Percentiles rank a stretch among this genome's conserved stretches.
These are phyloP conservation scores for Clonostachys sp. DNA, from an alignment of 2,329 filamentous ascomycete genomes.

Conservation along the genomic window DNA sequence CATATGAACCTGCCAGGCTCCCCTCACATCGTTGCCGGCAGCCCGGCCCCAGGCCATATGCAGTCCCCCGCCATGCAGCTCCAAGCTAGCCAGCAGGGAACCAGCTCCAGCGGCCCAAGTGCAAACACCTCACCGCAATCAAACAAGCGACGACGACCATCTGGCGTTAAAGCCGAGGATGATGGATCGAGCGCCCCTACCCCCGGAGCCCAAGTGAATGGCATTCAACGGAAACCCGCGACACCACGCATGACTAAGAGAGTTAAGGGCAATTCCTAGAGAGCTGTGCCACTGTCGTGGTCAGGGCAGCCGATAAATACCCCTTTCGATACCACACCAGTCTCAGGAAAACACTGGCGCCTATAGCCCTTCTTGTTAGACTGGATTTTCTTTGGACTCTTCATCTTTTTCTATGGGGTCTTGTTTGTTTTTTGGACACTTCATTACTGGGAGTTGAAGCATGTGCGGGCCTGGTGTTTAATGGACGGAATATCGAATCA, in stretches of 20 bases:
- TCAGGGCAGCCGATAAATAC: no score
- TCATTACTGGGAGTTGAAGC: neutral
- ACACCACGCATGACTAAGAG: conserved; percentile 55
- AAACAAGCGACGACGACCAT: conserved; percentile 54
- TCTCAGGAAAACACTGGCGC: no score
- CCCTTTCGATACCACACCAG: no score
- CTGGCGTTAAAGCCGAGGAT: conserved; percentile 53
- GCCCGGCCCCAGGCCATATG: conserved; percentile 58
- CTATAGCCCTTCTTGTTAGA: no score
- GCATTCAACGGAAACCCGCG: conserved; percentile 45
- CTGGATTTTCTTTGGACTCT: no score
- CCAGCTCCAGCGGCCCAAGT: conserved; percentile 60
- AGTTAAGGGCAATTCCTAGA: conserved; percentile 34
- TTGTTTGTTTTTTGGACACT: neutral
- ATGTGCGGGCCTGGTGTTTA: neutral
- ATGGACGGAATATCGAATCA: neutral
- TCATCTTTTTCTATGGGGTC: conserved; percentile 5
- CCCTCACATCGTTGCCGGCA: conserved; percentile 49
- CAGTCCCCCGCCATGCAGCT: conserved; percentile 63
- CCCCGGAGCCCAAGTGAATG: conserved; percentile 46
- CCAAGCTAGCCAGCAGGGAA: conserved; percentile 65
- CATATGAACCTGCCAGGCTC: conserved; percentile 60
- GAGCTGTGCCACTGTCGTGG: no score
- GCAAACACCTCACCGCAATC: conserved; percentile 62
- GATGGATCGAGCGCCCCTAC: conserved; percentile 45